Evolutionary conservation across 352 stramenopile species (phyloP).

Genomic region (Phytophthora capsici): DNA sequence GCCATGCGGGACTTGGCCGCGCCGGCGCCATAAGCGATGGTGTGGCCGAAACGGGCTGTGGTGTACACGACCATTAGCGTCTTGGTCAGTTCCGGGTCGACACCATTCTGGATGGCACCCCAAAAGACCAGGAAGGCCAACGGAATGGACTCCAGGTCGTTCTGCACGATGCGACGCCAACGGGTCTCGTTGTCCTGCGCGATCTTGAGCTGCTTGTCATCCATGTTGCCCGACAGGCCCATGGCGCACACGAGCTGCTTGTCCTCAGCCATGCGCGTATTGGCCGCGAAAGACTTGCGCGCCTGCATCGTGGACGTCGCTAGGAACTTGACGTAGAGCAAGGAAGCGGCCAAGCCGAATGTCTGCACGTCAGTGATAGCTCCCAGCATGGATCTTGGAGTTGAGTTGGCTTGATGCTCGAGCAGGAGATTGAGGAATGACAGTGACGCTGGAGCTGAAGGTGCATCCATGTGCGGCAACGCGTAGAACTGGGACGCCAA

Average conservation of each 20-base stretch:
- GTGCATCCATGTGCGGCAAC: neutral
- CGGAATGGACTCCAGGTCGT: conserved; percentile 68
- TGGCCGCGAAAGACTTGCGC: conserved; percentile 50
- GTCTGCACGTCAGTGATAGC: conserved; percentile 35
- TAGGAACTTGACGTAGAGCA: conserved; percentile 74
- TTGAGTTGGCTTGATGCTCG: conserved; percentile 2
- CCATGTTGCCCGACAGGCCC: conserved; percentile 25
- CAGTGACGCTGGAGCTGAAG: neutral
- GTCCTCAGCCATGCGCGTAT: conserved; percentile 52
- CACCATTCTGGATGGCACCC: conserved; percentile 44
- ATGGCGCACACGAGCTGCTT: conserved; percentile 36
- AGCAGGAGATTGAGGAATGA: conserved; percentile 21
- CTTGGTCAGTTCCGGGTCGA: conserved; percentile 42
- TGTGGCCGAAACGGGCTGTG: conserved; percentile 46
- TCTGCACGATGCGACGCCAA: conserved; percentile 63
- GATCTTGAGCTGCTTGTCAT: conserved; percentile 28
- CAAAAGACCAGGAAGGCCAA: conserved; percentile 52
- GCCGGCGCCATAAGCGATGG: conserved; percentile 42
- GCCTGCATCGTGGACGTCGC: conserved; percentile 54
- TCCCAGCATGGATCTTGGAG: conserved; percentile 18
- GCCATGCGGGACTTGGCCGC: conserved; percentile 34
- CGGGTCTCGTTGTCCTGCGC: conserved; percentile 45
- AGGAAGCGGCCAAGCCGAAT: conserved; percentile 36
- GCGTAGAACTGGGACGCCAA: conserved; percentile 7
- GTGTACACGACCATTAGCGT: conserved; percentile 50